Percentiles rank a stretch among this genome's conserved stretches.
These are phyloP conservation scores for Trametes meyenii DNA, from an alignment of 768 basidiomycete species.

Conservation along the genomic window DNA sequence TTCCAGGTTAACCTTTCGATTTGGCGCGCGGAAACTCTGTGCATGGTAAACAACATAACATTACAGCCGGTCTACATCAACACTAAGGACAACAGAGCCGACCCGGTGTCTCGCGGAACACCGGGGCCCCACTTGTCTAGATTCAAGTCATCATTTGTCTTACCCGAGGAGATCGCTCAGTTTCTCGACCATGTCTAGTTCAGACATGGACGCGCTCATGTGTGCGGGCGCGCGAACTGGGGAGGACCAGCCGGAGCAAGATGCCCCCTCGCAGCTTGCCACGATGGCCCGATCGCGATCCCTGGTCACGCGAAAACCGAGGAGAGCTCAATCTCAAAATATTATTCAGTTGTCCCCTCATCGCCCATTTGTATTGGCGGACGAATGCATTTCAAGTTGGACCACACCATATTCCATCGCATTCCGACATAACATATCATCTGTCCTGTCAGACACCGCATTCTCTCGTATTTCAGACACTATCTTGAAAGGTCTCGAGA, in stretches of 20 bases:
- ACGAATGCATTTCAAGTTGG: not conserved
- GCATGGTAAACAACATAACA: not conserved
- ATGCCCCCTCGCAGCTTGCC: not conserved
- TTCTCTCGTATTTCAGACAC: not conserved
- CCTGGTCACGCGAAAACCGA: not conserved
- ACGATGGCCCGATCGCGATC: not conserved
- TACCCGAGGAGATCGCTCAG: not conserved
- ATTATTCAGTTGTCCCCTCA: not conserved
- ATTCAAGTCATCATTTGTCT: not conserved
- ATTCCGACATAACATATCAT: not conserved
- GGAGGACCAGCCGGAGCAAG: not conserved
- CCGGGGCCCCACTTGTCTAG: not conserved
- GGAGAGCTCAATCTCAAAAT: not conserved
- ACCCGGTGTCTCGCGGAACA: not conserved
- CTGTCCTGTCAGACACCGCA: not conserved
- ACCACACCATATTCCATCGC: not conserved
- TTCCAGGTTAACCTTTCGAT: constrained; percentile 12
- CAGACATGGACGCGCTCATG: not conserved
- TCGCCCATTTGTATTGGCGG: not conserved
- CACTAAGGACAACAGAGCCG: not conserved
- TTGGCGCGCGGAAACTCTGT: not conserved
- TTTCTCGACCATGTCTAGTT: not conserved
- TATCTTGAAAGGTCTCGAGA: not conserved
- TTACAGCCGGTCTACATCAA: not conserved
- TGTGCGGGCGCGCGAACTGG: not conserved